Conservation (phyloP, 306 rosid genomes). For the Pyrus bretschneideri region DNA sequence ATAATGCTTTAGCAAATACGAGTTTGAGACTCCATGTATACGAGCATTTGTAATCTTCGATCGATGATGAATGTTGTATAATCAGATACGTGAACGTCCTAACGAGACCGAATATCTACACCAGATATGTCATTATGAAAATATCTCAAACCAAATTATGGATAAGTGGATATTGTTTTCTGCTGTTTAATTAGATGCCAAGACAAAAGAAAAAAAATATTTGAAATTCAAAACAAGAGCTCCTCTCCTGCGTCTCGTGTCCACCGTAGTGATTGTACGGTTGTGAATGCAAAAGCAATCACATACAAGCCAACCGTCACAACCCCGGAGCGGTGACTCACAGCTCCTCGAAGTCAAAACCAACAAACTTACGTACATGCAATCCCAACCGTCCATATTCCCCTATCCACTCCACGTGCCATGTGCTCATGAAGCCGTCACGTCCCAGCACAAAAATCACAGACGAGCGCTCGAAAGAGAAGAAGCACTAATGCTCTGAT, state of each 20-base stretch:
- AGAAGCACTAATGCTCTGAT: slow-evolving; percentile 16
- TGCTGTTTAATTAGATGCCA: background rate
- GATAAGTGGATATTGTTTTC: background rate
- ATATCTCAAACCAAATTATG: too few species aligned
- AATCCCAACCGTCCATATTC: slow-evolving; percentile 6
- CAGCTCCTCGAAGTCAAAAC: background rate
- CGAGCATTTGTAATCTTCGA: too few species aligned
- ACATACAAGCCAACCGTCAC: background rate
- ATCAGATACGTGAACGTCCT: too few species aligned
- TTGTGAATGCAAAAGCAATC: background rate
- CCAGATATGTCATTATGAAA: background rate
- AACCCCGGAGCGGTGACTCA: background rate
- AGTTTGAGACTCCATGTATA: background rate
- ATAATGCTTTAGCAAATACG: too few species aligned
- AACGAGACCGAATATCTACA: too few species aligned
- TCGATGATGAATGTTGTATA: too few species aligned
- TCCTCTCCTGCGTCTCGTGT: background rate
- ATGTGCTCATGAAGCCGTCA: slow-evolving; percentile 4
- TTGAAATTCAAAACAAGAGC: slow-evolving; percentile 6
- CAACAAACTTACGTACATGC: background rate
- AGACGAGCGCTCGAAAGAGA: slow-evolving; percentile 5
- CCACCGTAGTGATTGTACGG: slow-evolving; percentile 5
- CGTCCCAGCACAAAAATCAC: slow-evolving; percentile 7
- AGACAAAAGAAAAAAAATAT: background rate
- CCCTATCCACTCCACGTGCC: slow-evolving; percentile 20